Base-by-base conservation (phyloP, 495 filamentous ascomycete genomes). In the Aspergillus nanangensis region DNA sequence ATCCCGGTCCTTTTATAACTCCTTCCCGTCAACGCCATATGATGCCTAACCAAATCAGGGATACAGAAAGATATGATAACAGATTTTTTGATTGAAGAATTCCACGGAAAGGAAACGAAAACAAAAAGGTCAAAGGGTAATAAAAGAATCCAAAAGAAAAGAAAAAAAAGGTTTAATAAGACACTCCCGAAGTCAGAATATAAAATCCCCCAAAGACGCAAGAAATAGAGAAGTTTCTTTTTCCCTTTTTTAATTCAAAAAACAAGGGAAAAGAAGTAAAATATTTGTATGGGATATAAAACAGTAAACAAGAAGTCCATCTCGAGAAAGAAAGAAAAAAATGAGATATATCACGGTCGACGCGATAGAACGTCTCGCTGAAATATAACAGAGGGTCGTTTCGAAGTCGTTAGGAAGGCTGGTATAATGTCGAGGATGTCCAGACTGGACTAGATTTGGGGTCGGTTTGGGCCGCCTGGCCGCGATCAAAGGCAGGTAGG, bases 201-300 rank as follows among this genome's bases (percentile, higher is more conserved):
- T n/a, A n/a, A n/a, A n/a, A n/a, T n/a, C n/a, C n/a, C n/a, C n/a
- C n/a, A n/a, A n/a, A n/a, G n/a, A n/a, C n/a, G n/a, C n/a, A n/a
- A n/a, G n/a, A n/a, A n/a, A n/a, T n/a, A n/a, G n/a, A n/a, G n/a
- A n/a, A n/a, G n/a, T n/a, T n/a, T n/a, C n/a, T n/a, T n/a, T n/a
- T n/a, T n/a, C n/a, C n/a, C n/a, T n/a, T n/a, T n/a, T n/a, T n/a
- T 18, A 19, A 25, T 3, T 23, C 13, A 31, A 33, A 14, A 38
- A 51, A 53, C 15, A 29, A 42, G 55, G 58, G 19, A 41, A 45
- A 37, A 51, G 47, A 35, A 47, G 53, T 45, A 53, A 48, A 39
- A 53, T 36, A n/a, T 18, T 21, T 37, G 18, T 41, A 24, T 50
- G 42, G 47, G 25, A 51, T 27, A 55, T 13, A 47, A 33, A 52